These are phyloP conservation scores for Botryosphaeria dothidea DNA, from an alignment of 2,329 filamentous ascomycete genomes.

Conservation along the genomic window DNA sequence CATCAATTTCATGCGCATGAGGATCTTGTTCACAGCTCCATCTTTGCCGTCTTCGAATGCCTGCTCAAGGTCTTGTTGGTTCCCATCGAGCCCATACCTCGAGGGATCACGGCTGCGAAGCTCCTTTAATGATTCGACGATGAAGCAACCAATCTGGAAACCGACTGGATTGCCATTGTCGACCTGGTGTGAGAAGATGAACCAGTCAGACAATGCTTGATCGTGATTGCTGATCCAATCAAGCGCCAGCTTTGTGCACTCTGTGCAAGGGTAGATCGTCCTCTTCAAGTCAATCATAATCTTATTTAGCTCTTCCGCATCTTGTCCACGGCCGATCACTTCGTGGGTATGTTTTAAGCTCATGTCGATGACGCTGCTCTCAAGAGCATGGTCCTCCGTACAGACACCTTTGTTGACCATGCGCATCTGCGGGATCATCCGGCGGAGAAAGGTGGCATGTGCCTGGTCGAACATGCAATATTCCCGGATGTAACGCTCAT, in stretches of 20 bases:
- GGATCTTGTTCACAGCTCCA: neutral
- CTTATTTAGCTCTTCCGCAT: constrained; percentile 61
- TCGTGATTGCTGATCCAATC: constrained; percentile 8
- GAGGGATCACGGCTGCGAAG: constrained; percentile 4
- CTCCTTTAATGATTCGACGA: neutral
- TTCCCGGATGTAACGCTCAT: constrained; percentile 70
- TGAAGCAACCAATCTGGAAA: neutral
- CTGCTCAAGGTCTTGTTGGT: neutral
- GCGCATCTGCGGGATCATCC: constrained; percentile 61
- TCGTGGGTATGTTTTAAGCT: constrained; percentile 71
- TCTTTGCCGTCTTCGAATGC: neutral
- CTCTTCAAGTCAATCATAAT: constrained; percentile 56
- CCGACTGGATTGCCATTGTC: neutral
- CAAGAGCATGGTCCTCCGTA: constrained; percentile 48
- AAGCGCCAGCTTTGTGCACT: constrained; percentile 39
- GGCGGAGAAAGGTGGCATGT: constrained; percentile 67
- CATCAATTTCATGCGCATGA: neutral
- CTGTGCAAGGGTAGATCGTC: constrained; percentile 52
- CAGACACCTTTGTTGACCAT: constrained; percentile 52
- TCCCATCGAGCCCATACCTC: neutral
- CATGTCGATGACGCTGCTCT: constrained; percentile 55
- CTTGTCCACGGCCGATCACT: constrained; percentile 70
- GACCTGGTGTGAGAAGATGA: constrained; percentile 5
- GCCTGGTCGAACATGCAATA: constrained; percentile 78
- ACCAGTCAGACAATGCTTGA: constrained; percentile 6